phyloP scores from a whole-genome alignment of 2,329 filamentous ascomycete genomes.

The Elsinoe necatrix region DNA sequence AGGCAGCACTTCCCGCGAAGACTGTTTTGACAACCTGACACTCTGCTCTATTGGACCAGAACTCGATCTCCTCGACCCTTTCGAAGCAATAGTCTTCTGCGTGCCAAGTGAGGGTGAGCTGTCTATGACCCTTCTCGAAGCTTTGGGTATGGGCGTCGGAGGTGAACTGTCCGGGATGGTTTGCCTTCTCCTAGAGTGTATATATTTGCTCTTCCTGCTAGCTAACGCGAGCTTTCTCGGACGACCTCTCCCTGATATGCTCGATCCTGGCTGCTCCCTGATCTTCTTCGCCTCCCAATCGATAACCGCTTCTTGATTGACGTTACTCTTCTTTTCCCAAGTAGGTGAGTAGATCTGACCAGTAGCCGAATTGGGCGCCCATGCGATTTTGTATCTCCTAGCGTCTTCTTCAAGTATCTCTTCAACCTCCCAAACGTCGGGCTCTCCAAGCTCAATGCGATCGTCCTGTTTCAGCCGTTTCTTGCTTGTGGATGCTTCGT shows the following conservation, averaged over 20 bases:
- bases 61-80: background rate
- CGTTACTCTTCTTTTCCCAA: slow-evolving; percentile 42
- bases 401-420: slow-evolving; percentile 29
- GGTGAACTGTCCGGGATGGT: background rate
- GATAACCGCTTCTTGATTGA: slow-evolving; percentile 29
- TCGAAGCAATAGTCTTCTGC: background rate
- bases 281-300: slow-evolving; percentile 30
- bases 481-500: slow-evolving; percentile 13
- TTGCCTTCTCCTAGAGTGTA: background rate
- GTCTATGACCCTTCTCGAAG: slow-evolving; percentile 6
- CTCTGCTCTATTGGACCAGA: too few species aligned
- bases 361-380: slow-evolving; percentile 46
- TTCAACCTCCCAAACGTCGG: slow-evolving; percentile 23
- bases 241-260: background rate
- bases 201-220: background rate
- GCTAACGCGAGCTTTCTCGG: background rate
- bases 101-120: slow-evolving; percentile 6
- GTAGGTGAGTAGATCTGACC: slow-evolving; percentile 41
- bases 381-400: slow-evolving; percentile 47
- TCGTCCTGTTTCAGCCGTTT: slow-evolving; percentile 11
- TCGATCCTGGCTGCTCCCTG: background rate
- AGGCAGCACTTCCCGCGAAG: background rate
- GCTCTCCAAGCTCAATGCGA: slow-evolving; percentile 24
- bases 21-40: too few species aligned
- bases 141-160: background rate